Evolutionary conservation across 495 filamentous ascomycete species (phyloP).

Genomic region (Aspergillus sparsus): DNA sequence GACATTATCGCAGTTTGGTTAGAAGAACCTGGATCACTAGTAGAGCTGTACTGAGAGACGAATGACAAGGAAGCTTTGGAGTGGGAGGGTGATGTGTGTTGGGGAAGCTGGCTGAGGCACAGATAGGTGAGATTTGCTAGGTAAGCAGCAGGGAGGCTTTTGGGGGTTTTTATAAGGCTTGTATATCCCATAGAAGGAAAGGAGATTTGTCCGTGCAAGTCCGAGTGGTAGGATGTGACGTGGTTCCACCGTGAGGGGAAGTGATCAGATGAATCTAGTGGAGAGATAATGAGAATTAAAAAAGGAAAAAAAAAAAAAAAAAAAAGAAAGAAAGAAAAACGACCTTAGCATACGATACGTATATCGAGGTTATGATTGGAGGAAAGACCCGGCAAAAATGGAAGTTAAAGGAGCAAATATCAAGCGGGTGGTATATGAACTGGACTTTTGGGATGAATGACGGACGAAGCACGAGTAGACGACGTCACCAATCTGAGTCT

Average conservation of each 20-base stretch:
- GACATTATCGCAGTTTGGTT: conserved; percentile 24
- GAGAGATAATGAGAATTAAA: neutral
- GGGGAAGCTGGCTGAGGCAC: neutral
- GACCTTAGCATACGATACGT: neutral
- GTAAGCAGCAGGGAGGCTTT: conserved; percentile 3
- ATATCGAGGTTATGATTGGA: neutral
- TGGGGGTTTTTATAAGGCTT: conserved; percentile 14
- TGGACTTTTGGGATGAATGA: neutral
- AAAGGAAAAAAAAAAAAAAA: neutral
- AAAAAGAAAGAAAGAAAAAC: neutral
- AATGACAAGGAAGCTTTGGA: neutral
- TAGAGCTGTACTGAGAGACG: neutral
- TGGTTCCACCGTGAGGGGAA: conserved; percentile 1
- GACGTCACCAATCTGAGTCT: neutral
- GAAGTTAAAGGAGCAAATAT: neutral
- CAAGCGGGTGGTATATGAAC: neutral
- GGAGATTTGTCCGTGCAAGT: neutral
- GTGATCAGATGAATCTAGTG: neutral
- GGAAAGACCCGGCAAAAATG: neutral
- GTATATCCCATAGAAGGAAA: neutral
- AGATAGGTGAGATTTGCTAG: conserved; percentile 3
- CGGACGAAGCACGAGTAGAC: neutral
- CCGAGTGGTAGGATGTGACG: conserved; percentile 1
- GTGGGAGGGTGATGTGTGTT: neutral
- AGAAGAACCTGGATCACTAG: neutral